Base-by-base conservation (phyloP, 2,329 filamentous ascomycete species). In the Aspergillus fumigatus region DNA sequence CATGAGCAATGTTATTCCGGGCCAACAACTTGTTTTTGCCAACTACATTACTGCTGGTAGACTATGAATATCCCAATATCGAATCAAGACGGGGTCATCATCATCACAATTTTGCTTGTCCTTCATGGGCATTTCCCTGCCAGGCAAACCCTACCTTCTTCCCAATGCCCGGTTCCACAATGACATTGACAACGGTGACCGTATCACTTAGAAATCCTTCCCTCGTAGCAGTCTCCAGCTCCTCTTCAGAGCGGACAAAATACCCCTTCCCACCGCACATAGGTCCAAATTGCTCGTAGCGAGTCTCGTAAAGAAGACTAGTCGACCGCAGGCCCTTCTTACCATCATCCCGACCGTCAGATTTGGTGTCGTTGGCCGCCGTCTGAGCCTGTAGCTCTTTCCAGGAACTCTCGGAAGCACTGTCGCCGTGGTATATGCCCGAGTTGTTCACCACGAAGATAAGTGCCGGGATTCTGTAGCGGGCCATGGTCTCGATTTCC, bases 371-470 rank as follows among this genome's bases (percentile, higher is more conserved):
- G 11, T 73, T 70, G 4, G 59, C 60, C 3, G 69, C 62, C 1
- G 74, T 80, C 48, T 76, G 75, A 52, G 69, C 64, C 54, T 79
- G 79, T 55, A 79, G 70, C 26, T 69, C 59, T n/a, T 74, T 64
- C 76, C 78, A 83, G 7, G 74, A 70, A 35, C 77, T 72, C 21
- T 73, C 68, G 17, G 72, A 72, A 11, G 64, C 62, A 5, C 64
- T 66, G 52, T 80, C 77, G 2, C 78, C 78, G 52, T 79, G 76
- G 66, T 80, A 80, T 25, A 80, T 77, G 4, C 78, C 79, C 0
- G 79, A 77, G 62, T 85, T 84, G 60, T 84, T 83, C 55, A 83
- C 75, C 2, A 84, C 80, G 63, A 82, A 80, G 54, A 84, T 79
- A 45, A 84, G 65, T 4, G 82, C 73, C 47, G 82, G 80, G 72